Base-by-base conservation (phyloP, 1,284 basidiomycete genomes). In the Puccinia triticina region DNA sequence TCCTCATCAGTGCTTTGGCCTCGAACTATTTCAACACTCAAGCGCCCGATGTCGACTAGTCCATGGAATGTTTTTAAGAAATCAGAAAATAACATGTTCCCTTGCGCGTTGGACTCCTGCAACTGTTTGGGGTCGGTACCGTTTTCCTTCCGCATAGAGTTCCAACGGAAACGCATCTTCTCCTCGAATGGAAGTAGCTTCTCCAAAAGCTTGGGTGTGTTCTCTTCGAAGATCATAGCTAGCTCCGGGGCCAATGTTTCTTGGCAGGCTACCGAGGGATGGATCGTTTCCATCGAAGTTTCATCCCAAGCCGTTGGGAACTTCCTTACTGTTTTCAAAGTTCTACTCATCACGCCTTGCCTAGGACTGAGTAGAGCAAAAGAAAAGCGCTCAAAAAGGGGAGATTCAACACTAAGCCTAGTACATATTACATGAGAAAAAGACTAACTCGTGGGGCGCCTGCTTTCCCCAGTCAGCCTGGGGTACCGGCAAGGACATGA, bases 191-290 rank as follows among this genome's bases (percentile, higher is more conserved):
- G 78, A 10, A 80, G 55, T 4, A 80, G 57, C 26, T 53, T 12
- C 26, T 80, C 78, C 23, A 80, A n/a, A 12, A 80, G 29, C 21
- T 48, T 80, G 0, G 46, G n/a, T 2, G 53, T 57, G 14, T 71
- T 57, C 8, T 72, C 71, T 48, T 71, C 40, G 37, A 73, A 73
- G 29, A 80, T 73, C 32, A 32, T 72, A 21, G 67, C 67, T 18
- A 80, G 67, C 40, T 73, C 78, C 14, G 53, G 50, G 23, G 32
- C 43, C 64, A 59, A 50, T 21, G 43, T 46, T 55, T 61, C 53
- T 73, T 80, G 78, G 61, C 50, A 57, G 37, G 37, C 67, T n/a
- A 80, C 78, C 23, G 78, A 80, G 26, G 67, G 67, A 40, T 80
- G 78, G n/a, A 80, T 73, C 14, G 78, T 80, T 72, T 80, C 78